Evolutionary conservation across 306 rosid genomes (phyloP).

Genomic region (Carpinus fangiana): DNA sequence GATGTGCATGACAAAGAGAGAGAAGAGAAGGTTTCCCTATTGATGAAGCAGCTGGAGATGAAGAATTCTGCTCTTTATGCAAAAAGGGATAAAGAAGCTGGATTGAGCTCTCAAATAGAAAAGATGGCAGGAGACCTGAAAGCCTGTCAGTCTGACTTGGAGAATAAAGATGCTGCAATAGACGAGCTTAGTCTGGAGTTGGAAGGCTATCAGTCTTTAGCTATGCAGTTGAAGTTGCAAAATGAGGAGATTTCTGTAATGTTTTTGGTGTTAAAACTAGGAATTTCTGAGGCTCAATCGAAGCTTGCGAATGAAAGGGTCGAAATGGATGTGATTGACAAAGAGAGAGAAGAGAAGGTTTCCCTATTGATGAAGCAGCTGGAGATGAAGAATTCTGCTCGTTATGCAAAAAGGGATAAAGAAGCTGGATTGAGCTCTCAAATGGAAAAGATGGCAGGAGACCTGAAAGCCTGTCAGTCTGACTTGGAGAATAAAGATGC

Average conservation of each 20-base stretch:
- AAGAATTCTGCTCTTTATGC: constrained; percentile 28
- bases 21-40: constrained; percentile 36
- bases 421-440: constrained; percentile 55
- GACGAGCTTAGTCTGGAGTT: constrained; percentile 49
- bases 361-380: constrained; percentile 53
- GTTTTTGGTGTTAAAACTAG: constrained; percentile 57
- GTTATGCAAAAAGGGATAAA: constrained; percentile 30
- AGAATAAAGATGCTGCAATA: constrained; percentile 36
- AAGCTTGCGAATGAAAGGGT: constrained; percentile 39
- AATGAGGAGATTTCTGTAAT: constrained; percentile 67
- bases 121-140: constrained; percentile 38
- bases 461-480: constrained; percentile 38
- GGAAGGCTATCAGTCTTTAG: constrained; percentile 45
- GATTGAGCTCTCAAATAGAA: constrained; percentile 44
- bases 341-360: constrained; percentile 43
- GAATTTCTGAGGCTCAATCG: constrained; percentile 54
- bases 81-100: constrained; percentile 52
- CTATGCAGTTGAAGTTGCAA: constrained; percentile 56
- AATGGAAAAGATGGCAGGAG: constrained; percentile 37
- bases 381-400: constrained; percentile 48
- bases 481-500: constrained; percentile 48
- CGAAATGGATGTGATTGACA: constrained; percentile 38
- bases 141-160: constrained; percentile 39
- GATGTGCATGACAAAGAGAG: constrained; percentile 39
- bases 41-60: constrained; percentile 62